A percentile compares a stretch with the other conserved stretches of the same genome.
These are phyloP conservation scores for Infundibulicybe gibba DNA, from an alignment of 768 basidiomycete genomes.

Conservation along the genomic window DNA sequence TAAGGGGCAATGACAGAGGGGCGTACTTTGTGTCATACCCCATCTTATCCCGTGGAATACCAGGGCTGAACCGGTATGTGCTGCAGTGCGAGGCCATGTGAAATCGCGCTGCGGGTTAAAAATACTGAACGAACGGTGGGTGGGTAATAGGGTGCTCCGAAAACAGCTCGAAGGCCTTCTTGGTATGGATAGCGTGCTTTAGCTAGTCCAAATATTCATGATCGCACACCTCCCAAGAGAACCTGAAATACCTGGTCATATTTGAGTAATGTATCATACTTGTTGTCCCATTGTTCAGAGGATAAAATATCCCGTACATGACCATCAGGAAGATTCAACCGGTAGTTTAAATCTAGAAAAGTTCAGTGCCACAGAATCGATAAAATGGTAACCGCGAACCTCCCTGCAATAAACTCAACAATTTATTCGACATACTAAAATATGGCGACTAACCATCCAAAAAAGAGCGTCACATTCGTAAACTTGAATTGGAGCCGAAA, in stretches of 20 bases:
- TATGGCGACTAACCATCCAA: slow-evolving; percentile 58
- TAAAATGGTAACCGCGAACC: slow-evolving; percentile 33
- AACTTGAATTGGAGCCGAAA: slow-evolving; percentile 21
- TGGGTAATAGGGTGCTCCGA: slow-evolving; percentile 53
- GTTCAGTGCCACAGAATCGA: not conserved
- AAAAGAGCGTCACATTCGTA: slow-evolving; percentile 71
- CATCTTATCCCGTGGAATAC: slow-evolving; percentile 44
- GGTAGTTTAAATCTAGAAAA: slow-evolving; percentile 71
- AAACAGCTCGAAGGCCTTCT: slow-evolving; percentile 62
- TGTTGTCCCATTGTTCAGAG: slow-evolving; percentile 39
- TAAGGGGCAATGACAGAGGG: not conserved
- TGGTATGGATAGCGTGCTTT: slow-evolving; percentile 38
- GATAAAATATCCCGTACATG: slow-evolving; percentile 56
- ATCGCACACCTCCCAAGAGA: too few species aligned
- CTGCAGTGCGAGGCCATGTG: slow-evolving; percentile 27
- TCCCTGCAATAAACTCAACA: slow-evolving; percentile 34
- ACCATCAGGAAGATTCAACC: slow-evolving; percentile 60
- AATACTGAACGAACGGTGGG: slow-evolving; percentile 51
- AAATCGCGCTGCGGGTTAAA: not conserved
- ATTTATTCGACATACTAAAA: not conserved
- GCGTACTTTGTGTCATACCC: slow-evolving; percentile 72
- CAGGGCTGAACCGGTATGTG: slow-evolving; percentile 67
- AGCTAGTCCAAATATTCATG: slow-evolving; percentile 35
- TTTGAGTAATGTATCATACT: slow-evolving; percentile 40
- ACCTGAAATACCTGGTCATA: slow-evolving; percentile 60